phyloP scores from a whole-genome alignment of 345 rosid genomes.

The Eucalyptus polybractea region DNA sequence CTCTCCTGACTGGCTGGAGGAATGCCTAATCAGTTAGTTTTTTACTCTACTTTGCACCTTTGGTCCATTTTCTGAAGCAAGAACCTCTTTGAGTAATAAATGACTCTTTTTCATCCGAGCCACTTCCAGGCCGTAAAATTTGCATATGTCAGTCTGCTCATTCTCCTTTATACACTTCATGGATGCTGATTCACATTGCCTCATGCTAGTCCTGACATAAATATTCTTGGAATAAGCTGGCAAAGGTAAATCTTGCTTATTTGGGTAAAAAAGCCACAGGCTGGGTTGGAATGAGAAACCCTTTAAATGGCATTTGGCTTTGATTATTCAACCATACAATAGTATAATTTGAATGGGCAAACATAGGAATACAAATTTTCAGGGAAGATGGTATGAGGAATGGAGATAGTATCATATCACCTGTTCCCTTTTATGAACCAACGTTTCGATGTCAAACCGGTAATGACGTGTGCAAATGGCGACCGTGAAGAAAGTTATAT shows the following conservation, averaged over 20 bases:
- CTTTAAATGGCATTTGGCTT: background rate
- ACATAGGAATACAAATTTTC: background rate
- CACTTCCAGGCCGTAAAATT: background rate
- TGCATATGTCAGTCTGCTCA: background rate
- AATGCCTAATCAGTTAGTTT: background rate
- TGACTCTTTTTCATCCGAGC: background rate
- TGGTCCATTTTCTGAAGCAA: background rate
- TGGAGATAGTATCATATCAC: background rate
- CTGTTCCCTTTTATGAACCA: background rate
- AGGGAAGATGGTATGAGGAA: background rate
- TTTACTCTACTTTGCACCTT: background rate
- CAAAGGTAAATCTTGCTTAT: background rate
- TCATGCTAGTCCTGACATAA: background rate
- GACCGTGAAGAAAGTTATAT: background rate
- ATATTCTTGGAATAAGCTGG: background rate
- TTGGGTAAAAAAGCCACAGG: background rate
- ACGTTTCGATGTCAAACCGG: background rate
- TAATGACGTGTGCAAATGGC: background rate
- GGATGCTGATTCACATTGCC: background rate
- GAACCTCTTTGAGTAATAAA: background rate
- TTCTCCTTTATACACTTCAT: background rate
- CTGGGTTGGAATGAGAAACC: background rate
- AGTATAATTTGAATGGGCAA: background rate
- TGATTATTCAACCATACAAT: background rate
- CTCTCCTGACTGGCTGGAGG: background rate